Evolutionary conservation across 352 stramenopile species (phyloP).

Genomic region (Thalassiosira ordinaria): DNA sequence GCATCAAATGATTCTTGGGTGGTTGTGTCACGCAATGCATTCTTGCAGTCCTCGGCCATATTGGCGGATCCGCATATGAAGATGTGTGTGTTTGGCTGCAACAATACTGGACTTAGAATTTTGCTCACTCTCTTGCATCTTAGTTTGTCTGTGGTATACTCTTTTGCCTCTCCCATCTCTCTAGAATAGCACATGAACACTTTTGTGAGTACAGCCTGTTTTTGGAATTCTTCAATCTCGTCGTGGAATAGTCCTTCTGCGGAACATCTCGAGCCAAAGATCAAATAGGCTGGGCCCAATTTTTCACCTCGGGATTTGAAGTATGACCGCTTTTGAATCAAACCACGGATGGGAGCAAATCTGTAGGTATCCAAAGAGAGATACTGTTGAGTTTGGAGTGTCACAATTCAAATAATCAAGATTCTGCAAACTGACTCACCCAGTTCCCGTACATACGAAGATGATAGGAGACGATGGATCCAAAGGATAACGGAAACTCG

Average conservation of each 20-base stretch:
- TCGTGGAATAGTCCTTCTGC: constrained; percentile 40
- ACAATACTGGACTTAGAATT: constrained; percentile 15
- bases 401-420: background rate
- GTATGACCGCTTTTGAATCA: constrained; percentile 44
- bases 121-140: constrained; percentile 8
- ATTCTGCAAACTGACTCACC: background rate
- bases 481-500: constrained; percentile 34
- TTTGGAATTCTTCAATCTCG: constrained; percentile 32
- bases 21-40: constrained; percentile 16
- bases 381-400: background rate
- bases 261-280: constrained; percentile 46
- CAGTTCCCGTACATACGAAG: constrained; percentile 51
- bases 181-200: constrained; percentile 45
- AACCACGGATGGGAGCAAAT: constrained; percentile 45
- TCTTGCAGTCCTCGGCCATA: constrained; percentile 38
- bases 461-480: constrained; percentile 37
- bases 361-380: background rate
- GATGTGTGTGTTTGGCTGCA: constrained; percentile 35
- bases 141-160: constrained; percentile 46
- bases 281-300: constrained; percentile 29
- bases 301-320: constrained; percentile 26
- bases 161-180: constrained; percentile 33
- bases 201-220: constrained; percentile 27
- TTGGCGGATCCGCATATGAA: constrained; percentile 53
- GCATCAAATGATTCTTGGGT: constrained; percentile 11